Base-by-base conservation (phyloP, 1,284 basidiomycete genomes). In the Microbotryum intermedium region DNA sequence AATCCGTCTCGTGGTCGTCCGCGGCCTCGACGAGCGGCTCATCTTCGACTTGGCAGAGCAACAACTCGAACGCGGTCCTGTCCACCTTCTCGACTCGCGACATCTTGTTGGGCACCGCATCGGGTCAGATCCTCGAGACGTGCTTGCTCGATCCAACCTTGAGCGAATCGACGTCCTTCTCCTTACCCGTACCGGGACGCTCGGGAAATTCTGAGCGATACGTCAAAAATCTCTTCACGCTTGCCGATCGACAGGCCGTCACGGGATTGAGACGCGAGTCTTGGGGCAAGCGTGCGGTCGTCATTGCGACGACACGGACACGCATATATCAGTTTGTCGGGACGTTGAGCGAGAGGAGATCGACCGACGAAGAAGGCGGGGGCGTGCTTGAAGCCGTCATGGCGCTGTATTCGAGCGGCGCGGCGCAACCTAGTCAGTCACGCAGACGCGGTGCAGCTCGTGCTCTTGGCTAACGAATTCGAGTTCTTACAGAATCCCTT, bases 281-380 rank as follows among this genome's bases (percentile, higher is more conserved):
- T 51, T 76, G 75, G 76, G 58, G 70, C 26, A 61, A 72, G 61
- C 77, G 62, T 80, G 79, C 6, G 73, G 71, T 88, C 2, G 83
- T 92, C n/a, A 79, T 97, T 11, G 84, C 84, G 5, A 90, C 91
- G 0, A 97, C 94, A 2, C 82, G 85, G 29, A 87, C 88, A 6
- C 82, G 93, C 59, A 87, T 97, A 70, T 95, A 95, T 72, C 92
- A 97, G 72, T 90, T 93, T 62, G 80, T 85, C 55, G 93, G 90
- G 0, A 69, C 77, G 50, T 79, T 77, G 6, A 57, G 46, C 11
- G 55, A 83, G 23, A 93, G 90, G 0, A 69, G 77, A 50, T 79
- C 77, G 6, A 57, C 39, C 16, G 55, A 83, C 23, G 84, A 86
- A 23, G 85, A 87, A 42, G 87, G 87, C n/a, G 83, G 81, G 4